Evolutionary conservation across 805 yeast genomes (phyloP), one percentile per base, ranked within the genome.

Genomic region (Nakazawaea holstii): DNA sequence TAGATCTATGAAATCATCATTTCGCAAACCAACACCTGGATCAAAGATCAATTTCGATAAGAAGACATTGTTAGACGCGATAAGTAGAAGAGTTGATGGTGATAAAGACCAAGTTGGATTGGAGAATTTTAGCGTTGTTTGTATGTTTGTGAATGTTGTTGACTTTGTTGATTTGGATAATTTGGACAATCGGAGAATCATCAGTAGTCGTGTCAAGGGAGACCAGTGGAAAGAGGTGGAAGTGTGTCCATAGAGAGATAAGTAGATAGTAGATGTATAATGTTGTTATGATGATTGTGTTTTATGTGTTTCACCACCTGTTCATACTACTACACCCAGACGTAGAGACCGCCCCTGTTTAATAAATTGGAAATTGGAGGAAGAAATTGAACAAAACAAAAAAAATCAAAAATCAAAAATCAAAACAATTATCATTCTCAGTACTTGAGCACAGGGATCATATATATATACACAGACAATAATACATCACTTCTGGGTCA

Each of bases 21-120:
- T 84, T 64, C 76, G 85, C 47, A 82, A 80, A 53, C 96, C 96
- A 0, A 65, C 73, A 1, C 95, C 95, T 2, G 84, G 84, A n/a
- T 66, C 80, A 1, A 65, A 68, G 20, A 58, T 88, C 59, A 76
- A 77, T 9, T 70, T 69, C 7, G 82, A 79, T 37, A 78, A 77
- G 48, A 69, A 71, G 33, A 78, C 77, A 54, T 61, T 71, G 48
- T 64, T 88, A 39, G 95, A 88, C 62, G 77, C 86, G 45, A 82
- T 88, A 41, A 72, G 77, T 41, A 73, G 95, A 55, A 92, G 95
- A 10, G 95, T 88, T 14, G 95, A 88, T 64, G 95, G 95, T 7
- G 73, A 78, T 39, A 75, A 78, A 57, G 81, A 77, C 29, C 79
- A 77, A 27, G 80, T 84, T 0, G 79, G 77, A 11, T 65, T 74